These are phyloP conservation scores for Aspergillus jensenii DNA, from an alignment of 2,329 filamentous ascomycete genomes.

Conservation along the genomic window DNA sequence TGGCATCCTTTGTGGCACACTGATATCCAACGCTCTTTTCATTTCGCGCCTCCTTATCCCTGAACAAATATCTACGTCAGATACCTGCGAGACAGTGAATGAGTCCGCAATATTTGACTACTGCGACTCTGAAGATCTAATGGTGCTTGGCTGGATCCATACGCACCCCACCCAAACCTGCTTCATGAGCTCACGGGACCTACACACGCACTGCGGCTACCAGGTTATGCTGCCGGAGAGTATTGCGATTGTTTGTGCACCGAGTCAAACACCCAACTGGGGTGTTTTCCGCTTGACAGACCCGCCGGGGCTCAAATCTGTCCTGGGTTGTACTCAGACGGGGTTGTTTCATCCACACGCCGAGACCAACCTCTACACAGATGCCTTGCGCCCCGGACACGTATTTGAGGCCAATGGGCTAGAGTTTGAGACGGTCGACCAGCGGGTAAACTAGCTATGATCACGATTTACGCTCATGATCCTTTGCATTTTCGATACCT, in stretches of 20 bases:
- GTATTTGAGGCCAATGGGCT: conserved; percentile 68
- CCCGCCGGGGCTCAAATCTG: conserved; percentile 83
- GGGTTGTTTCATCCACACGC: conserved; percentile 81
- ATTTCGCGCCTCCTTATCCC: conserved; percentile 86
- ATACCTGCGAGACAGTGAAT: conserved; percentile 93
- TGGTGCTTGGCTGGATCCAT: conserved; percentile 95
- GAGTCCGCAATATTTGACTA: conserved; percentile 84
- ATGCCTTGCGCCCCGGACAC: conserved; percentile 69
- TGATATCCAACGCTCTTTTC: conserved; percentile 91
- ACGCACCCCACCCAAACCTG: conserved; percentile 96
- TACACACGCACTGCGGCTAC: conserved; percentile 92
- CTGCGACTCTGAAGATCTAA: conserved; percentile 77
- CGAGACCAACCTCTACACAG: conserved; percentile 73
- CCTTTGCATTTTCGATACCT: not conserved
- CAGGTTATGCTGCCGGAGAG: conserved; percentile 96
- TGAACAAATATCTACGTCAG: conserved; percentile 82
- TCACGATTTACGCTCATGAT: not conserved
- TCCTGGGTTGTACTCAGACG: conserved; percentile 73
- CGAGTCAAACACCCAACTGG: conserved; percentile 71
- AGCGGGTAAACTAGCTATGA: conserved; percentile 38
- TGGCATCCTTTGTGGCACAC: conserved; percentile 86
- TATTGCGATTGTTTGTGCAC: conserved; percentile 94
- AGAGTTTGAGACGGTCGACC: conserved; percentile 67
- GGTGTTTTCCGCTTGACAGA: conserved; percentile 92
- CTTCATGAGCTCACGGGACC: conserved; percentile 92